These are phyloP conservation scores for Cutaneotrichosporon mucoides DNA, from an alignment of 1,284 basidiomycete species.

Conservation along the genomic window DNA sequence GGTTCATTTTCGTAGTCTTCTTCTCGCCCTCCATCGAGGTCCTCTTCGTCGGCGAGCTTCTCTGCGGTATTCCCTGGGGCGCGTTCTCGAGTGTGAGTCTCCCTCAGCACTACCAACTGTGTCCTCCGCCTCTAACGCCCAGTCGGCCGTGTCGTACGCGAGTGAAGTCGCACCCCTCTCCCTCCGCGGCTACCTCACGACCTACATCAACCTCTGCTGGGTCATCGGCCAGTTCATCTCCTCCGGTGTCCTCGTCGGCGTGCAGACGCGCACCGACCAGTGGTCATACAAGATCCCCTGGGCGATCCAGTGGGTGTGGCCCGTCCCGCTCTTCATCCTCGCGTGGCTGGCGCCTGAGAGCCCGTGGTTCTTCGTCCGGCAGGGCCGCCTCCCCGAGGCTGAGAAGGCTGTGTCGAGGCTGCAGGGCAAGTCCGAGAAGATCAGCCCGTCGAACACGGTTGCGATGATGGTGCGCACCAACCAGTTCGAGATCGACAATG, in stretches of 20 bases:
- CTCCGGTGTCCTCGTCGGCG: slow-evolving; percentile 23
- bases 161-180: slow-evolving; percentile 50
- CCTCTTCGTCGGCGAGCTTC: slow-evolving; percentile 24
- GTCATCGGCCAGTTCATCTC: slow-evolving; percentile 43
- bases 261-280: slow-evolving; percentile 12
- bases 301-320: slow-evolving; percentile 49
- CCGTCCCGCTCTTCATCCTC: slow-evolving; percentile 27
- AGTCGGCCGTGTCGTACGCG: slow-evolving; percentile 46
- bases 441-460: slow-evolving; percentile 27
- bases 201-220: slow-evolving; percentile 54
- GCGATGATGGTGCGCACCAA: slow-evolving; percentile 37
- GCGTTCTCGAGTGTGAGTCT: slow-evolving; percentile 28
- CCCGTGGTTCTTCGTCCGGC: slow-evolving; percentile 32
- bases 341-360: slow-evolving; percentile 26
- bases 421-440: slow-evolving; percentile 14
- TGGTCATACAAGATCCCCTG: slow-evolving; percentile 47
- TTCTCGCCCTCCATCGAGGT: slow-evolving; percentile 40
- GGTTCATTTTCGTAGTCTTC: slow-evolving; percentile 37
- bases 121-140: not conserved
- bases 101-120: no score
- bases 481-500: slow-evolving; percentile 27
- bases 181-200: slow-evolving; percentile 30
- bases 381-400: slow-evolving; percentile 25
- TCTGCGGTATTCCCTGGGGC: slow-evolving; percentile 49
- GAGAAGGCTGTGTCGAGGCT: slow-evolving; percentile 20